phyloP scores from a whole-genome alignment of 1,284 basidiomycete genomes.

The Exobasidium rhododendri region DNA sequence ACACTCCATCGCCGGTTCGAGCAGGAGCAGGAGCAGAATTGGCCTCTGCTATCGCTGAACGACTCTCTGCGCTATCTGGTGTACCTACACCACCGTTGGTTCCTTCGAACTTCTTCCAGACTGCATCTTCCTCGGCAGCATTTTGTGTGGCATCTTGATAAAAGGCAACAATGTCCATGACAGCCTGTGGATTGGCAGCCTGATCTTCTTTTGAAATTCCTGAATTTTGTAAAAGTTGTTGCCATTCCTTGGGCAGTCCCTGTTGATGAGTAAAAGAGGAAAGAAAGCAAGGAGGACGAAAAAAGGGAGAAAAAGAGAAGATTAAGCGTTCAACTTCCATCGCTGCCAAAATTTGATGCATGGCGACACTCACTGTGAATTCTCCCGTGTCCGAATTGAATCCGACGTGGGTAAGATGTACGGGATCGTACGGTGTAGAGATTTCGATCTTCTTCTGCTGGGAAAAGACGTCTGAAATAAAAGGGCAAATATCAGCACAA shows the following conservation, averaged over 20 bases:
- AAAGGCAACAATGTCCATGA: conserved; percentile 98
- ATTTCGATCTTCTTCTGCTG: conserved; percentile 83
- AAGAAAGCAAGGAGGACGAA: neutral
- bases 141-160: conserved; percentile 70
- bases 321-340: neutral
- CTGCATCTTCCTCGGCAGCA: conserved; percentile 43
- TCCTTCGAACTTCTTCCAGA: conserved; percentile 55
- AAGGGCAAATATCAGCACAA: neutral
- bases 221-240: conserved; percentile 90
- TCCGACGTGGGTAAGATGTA: conserved; percentile 97
- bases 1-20: conserved; percentile 10
- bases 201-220: conserved; percentile 93
- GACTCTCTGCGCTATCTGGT: neutral
- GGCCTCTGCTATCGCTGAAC: conserved; percentile 12
- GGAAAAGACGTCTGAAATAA: conserved; percentile 67
- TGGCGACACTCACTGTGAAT: conserved; percentile 57
- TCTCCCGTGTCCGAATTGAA: conserved; percentile 98
- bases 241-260: conserved; percentile 97
- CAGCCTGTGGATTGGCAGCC: conserved; percentile 95
- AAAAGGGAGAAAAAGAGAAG: conserved; percentile 1
- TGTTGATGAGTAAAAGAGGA: conserved; percentile 59
- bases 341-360: conserved; percentile 5
- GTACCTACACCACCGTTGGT: conserved; percentile 25
- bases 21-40: conserved; percentile 13
- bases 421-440: conserved; percentile 96